Base-by-base conservation (phyloP, 148 eudicot species). In the Euryodendron excelsum region DNA sequence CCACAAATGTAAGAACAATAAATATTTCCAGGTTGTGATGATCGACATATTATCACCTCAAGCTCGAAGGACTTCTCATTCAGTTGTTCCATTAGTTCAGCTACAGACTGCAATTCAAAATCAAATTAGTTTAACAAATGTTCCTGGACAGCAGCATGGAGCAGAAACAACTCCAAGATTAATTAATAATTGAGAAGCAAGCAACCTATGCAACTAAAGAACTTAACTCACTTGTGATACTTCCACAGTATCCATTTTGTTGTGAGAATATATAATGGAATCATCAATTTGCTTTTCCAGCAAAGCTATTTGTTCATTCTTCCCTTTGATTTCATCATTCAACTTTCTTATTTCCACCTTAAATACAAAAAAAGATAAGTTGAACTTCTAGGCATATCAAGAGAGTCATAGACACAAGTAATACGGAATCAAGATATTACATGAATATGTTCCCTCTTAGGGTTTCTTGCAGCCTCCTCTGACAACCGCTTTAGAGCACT, bases 31-130 rank as follows among this genome's bases (percentile, higher is more conserved):
- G n/a, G 61, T 72, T 45, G 53, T 5, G 28, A 25, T 53, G 34
- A 72, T 33, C 31, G 36, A 76, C 59, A 70, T 28, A 31, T 56
- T 62, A 59, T 79, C 76, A 93, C 99, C 99, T 96, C 98, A 62
- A 96, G 95, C 84, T 96, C 99, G 82, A 96, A 92, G 65, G 97
- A 90, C 79, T 90, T 96, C 91, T 96, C 98, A 63, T 93, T 93
- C 82, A 96, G 69, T 78, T 90, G 97, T 78, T 85, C 88, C 87
- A 87, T 83, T 28, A 96, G 88, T 77, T 96, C 98, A 79, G 89
- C 86, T 53, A 91, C 82, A 55, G 92, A 78, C 98, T 96, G 97
- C 84, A 81, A 70, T 31, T 53, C 36, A 41, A 78, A 80, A 65
- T 15, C 44, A 53, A 52, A 80, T 21, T 69, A 39, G 62, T 11